Evolutionary conservation across 1,284 basidiomycete genomes (phyloP).

Genomic region (Rhizoctonia solani): DNA sequence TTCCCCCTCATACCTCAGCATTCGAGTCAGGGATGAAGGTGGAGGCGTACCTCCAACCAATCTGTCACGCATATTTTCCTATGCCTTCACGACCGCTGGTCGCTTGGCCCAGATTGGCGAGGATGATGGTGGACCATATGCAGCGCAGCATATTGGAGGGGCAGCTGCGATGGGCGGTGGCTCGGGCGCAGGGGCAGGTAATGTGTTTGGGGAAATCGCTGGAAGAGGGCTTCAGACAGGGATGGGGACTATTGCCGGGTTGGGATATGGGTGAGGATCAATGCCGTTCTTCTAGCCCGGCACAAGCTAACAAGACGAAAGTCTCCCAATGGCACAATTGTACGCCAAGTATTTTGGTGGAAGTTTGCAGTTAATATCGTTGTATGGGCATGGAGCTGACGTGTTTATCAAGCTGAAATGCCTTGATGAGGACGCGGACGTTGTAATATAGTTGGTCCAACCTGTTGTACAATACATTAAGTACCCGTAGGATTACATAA

Average conservation of each 20-base stretch:
- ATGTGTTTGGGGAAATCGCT: slow-evolving; percentile 75
- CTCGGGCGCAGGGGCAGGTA: slow-evolving; percentile 55
- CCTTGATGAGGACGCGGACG: slow-evolving; percentile 56
- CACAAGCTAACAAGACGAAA: slow-evolving; percentile 28
- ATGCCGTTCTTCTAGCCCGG: background rate
- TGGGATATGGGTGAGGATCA: slow-evolving; percentile 68
- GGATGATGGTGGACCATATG: slow-evolving; percentile 66
- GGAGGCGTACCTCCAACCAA: slow-evolving; percentile 78
- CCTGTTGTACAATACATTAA: slow-evolving; percentile 26
- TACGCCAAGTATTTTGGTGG: slow-evolving; percentile 80
- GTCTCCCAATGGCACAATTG: slow-evolving; percentile 78
- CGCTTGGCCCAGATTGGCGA: slow-evolving; percentile 45
- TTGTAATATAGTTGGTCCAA: slow-evolving; percentile 36
- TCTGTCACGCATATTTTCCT: slow-evolving; percentile 81
- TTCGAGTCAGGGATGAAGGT: slow-evolving; percentile 83
- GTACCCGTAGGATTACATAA: slow-evolving; percentile 27
- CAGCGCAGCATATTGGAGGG: slow-evolving; percentile 71
- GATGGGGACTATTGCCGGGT: slow-evolving; percentile 76
- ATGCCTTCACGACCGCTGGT: slow-evolving; percentile 85
- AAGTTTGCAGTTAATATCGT: slow-evolving; percentile 70
- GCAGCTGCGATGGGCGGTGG: slow-evolving; percentile 58
- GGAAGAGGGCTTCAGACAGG: slow-evolving; percentile 73
- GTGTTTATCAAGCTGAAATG: slow-evolving; percentile 75
- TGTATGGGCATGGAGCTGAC: slow-evolving; percentile 84
- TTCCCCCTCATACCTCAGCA: slow-evolving; percentile 61